Percentiles rank a stretch among this genome's conserved stretches.
phyloP scores from a whole-genome alignment of 2,329 filamentous ascomycete species.

The Colletotrichum higginsianum region DNA sequence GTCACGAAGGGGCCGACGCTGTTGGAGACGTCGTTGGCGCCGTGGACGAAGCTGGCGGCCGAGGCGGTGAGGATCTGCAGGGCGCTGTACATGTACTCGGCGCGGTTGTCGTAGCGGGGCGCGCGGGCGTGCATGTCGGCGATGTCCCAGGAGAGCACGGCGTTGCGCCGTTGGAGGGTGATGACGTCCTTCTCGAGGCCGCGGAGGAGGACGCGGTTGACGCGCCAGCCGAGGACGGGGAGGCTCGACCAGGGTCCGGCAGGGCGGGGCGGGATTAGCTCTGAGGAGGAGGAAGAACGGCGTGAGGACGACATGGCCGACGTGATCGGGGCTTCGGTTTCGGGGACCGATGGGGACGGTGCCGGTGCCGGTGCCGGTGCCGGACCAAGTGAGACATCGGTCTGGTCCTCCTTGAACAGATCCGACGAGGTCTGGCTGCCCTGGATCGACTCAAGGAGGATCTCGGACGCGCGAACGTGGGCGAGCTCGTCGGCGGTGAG shows the following conservation, averaged over 20 bases:
- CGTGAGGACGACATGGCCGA: conserved; percentile 2
- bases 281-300: conserved; percentile 30
- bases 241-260: conserved; percentile 58
- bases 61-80: conserved; percentile 66
- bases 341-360: conserved; percentile 46
- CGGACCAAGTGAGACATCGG: conserved; percentile 48
- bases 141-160: conserved; percentile 64
- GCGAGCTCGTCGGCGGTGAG: conserved; percentile 62
- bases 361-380: conserved; percentile 5
- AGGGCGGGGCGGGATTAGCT: conserved; percentile 51
- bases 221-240: conserved; percentile 56
- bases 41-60: conserved; percentile 70
- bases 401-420: conserved; percentile 48
- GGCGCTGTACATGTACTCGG: conserved; percentile 65
- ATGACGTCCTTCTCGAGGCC: conserved; percentile 66
- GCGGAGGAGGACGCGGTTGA: conserved; percentile 60
- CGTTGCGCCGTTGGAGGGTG: conserved; percentile 60
- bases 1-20: conserved; percentile 66
- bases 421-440: conserved; percentile 43
- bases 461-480: conserved; percentile 53
- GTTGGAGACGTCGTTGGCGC: conserved; percentile 70
- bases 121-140: conserved; percentile 65
- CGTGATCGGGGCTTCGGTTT: conserved; percentile 17
- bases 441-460: conserved; percentile 53
- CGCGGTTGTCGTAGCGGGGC: conserved; percentile 67